These are phyloP conservation scores for Karstenula rhodostoma DNA, from an alignment of 2,329 filamentous ascomycete species.

Conservation along the genomic window DNA sequence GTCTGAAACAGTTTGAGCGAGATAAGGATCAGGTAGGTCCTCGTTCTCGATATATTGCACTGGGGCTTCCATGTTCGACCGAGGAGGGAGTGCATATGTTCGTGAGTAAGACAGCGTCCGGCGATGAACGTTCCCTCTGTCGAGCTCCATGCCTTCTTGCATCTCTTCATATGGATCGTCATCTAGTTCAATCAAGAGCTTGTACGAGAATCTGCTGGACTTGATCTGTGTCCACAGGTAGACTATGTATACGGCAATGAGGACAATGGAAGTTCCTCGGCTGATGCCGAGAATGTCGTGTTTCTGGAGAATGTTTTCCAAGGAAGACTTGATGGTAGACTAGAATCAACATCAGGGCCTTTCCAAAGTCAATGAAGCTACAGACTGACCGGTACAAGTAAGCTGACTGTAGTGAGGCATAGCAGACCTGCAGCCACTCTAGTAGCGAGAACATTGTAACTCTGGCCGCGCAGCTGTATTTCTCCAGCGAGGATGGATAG, in stretches of 20 bases:
- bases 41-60: background rate
- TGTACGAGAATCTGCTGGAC: slow-evolving; percentile 26
- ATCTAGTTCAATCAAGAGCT: slow-evolving; percentile 26
- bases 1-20: background rate
- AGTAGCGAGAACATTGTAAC: slow-evolving; percentile 86
- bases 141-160: slow-evolving; percentile 17
- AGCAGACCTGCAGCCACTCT: slow-evolving; percentile 82
- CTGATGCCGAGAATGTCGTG: slow-evolving; percentile 20
- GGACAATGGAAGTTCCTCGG: slow-evolving; percentile 22
- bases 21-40: slow-evolving; percentile 3
- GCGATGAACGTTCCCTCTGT: background rate
- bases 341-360: slow-evolving; percentile 7
- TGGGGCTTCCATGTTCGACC: background rate
- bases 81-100: background rate
- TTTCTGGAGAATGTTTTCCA: background rate
- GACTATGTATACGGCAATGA: slow-evolving; percentile 24
- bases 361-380: too few species aligned
- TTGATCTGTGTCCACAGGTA: slow-evolving; percentile 26
- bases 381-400: slow-evolving; percentile 76
- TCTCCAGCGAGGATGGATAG: slow-evolving; percentile 86
- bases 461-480: slow-evolving; percentile 77
- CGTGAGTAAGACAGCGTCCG: slow-evolving; percentile 18
- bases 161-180: slow-evolving; percentile 5
- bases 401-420: slow-evolving; percentile 74
- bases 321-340: slow-evolving; percentile 18